These are phyloP conservation scores for Novymonas esmeraldas DNA, from an alignment of 208 protist species.

Conservation along the genomic window DNA sequence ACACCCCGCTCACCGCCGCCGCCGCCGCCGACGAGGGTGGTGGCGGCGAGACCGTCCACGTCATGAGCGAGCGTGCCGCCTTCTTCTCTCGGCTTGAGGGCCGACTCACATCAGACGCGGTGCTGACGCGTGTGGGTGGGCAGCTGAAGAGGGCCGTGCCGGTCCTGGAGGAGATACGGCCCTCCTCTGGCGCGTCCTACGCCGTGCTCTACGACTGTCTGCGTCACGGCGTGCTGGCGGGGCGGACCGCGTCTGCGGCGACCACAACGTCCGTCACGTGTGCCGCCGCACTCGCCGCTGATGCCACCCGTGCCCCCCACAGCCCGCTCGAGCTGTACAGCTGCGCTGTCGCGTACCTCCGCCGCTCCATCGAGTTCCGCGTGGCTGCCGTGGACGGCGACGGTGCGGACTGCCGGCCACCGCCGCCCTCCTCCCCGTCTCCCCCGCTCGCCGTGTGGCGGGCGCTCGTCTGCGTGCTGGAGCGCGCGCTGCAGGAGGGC, in stretches of 20 bases:
- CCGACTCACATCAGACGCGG: background rate
- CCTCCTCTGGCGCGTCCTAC: slow-evolving; percentile 6
- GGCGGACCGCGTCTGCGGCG: background rate
- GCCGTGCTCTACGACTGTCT: slow-evolving; percentile 10
- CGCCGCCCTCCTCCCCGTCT: too few species aligned
- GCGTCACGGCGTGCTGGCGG: slow-evolving; percentile 13
- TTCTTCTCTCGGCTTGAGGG: background rate
- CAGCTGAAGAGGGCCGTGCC: slow-evolving; percentile 12
- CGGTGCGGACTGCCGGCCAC: too few species aligned
- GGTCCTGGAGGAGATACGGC: slow-evolving; percentile 15
- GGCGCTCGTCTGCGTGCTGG: slow-evolving; percentile 12
- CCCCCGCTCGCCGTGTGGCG: background rate
- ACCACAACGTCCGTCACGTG: too few species aligned
- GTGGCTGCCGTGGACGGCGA: too few species aligned
- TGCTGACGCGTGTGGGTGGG: background rate
- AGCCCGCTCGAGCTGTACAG: slow-evolving; percentile 18
- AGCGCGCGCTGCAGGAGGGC: slow-evolving; percentile 24
- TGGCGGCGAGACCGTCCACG: too few species aligned
- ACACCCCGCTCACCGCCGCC: too few species aligned
- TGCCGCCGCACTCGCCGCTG: too few species aligned
- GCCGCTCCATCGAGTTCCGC: background rate
- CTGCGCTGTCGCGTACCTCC: slow-evolving; percentile 7
- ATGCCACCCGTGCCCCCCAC: slow-evolving; percentile 7
- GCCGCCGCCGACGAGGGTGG: background rate
- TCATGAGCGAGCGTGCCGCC: background rate